phyloP scores from a whole-genome alignment of 441 rosid genomes.

The Dalechampia spathulata region DNA sequence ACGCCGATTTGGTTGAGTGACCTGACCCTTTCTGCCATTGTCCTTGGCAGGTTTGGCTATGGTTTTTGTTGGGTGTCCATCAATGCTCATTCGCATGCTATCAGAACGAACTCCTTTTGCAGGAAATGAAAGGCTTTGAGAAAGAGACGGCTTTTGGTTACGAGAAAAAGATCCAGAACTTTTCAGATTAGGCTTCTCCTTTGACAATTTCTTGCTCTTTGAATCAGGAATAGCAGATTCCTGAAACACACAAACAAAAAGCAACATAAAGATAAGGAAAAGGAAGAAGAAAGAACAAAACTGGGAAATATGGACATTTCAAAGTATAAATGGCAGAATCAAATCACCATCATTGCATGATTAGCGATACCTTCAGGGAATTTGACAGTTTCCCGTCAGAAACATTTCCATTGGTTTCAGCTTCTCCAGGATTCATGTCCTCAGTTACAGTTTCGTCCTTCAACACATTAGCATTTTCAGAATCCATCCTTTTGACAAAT shows the following conservation, averaged over 20 bases:
- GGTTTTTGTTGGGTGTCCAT: constrained; percentile 34
- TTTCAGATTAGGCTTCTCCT: constrained; percentile 43
- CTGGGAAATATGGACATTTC: too few species aligned
- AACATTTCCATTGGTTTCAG: constrained; percentile 21
- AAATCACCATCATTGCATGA: constrained; percentile 9
- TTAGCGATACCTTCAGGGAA: constrained; percentile 34
- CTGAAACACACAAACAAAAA: constrained; percentile 23
- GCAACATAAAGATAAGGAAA: neutral
- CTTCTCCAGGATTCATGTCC: constrained; percentile 23
- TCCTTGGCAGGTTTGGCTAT: constrained; percentile 32
- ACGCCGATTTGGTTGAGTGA: constrained; percentile 22
- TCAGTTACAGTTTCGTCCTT: constrained; percentile 30
- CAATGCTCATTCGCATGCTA: constrained; percentile 47
- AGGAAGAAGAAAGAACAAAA: too few species aligned
- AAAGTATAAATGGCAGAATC: neutral
- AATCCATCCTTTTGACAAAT: constrained; percentile 38
- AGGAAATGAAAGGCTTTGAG: constrained; percentile 70
- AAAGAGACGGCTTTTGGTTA: constrained; percentile 38
- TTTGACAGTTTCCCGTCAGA: constrained; percentile 32
- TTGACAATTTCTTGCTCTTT: constrained; percentile 38
- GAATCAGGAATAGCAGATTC: constrained; percentile 23
- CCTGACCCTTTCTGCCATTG: constrained; percentile 21
- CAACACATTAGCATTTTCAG: constrained; percentile 28
- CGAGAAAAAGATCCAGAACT: constrained; percentile 28
- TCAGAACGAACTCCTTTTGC: constrained; percentile 35